Base-by-base conservation (phyloP, 1,139 yeast species). In the Diutina rugosa region DNA sequence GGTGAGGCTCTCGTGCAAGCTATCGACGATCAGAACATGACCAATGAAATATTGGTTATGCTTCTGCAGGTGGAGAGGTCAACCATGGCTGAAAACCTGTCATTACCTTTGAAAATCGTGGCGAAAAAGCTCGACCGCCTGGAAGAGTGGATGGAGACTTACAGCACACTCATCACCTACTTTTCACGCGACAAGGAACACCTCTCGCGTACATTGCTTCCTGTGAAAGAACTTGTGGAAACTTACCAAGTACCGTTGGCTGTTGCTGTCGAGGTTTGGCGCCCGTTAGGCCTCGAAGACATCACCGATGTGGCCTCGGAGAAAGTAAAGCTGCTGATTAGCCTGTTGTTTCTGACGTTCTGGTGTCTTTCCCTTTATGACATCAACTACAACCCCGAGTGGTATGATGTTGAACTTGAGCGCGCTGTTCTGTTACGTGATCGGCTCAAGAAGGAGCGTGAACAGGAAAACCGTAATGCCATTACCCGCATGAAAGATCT, bases 181-280 rank as follows among this genome's bases (percentile, higher is more conserved):
- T 84, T 81, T 63, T 71, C 80, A 9, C 55, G 47, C 6, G 62
- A 63, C 3, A 68, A 69, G 0, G 66, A 70, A 0, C 58, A 67
- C 0, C 29, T 47, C 38, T 12, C 35, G 9, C 35, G 16, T 1
- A 61, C 67, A 16, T 70, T 87, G 61, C 61, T 79, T 1, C 67
- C 84, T 0, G 67, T 85, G 28, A 67, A 72, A 2, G 77, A 73
- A 5, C 71, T 90, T 52, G 67, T 78, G 8, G 63, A 66, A 7
- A 70, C 74, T 1, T 86, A 77, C 63, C 75, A 78, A 3, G 76
- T 90, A 3, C 76, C 82, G 3, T 73, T 84, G 0, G 76, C 78
- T 45, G 87, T 93, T 89, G 85, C 85, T 0, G 90, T 87, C 69
- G 90, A 86, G 59, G 65, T 90, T 1, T 89, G 96, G 96, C 78